phyloP scores from a whole-genome alignment of 2,329 filamentous ascomycete species.

The Pseudogymnoascus sp. region DNA sequence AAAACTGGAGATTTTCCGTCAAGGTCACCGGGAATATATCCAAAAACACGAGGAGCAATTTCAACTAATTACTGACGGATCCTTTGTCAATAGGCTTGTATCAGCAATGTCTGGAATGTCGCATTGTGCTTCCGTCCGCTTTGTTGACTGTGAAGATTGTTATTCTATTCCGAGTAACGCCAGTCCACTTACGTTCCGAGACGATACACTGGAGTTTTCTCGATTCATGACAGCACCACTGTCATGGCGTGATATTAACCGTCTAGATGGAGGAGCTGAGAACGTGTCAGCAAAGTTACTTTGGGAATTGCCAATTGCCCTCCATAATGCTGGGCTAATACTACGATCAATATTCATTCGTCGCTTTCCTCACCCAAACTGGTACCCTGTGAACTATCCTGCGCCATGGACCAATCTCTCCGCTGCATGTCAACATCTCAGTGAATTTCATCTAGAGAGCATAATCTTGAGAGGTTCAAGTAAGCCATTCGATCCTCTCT shows the following conservation, averaged over 20 bases:
- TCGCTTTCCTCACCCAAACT: neutral
- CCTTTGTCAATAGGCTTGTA: constrained; percentile 1
- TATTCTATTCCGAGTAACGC: neutral
- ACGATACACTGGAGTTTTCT: neutral
- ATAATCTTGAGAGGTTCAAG: neutral
- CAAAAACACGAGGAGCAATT: neutral
- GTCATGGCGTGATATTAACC: neutral
- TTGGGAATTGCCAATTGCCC: neutral
- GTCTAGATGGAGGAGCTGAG: neutral
- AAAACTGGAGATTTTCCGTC: neutral
- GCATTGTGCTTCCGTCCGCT: neutral
- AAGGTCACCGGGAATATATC: neutral
- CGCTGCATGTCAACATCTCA: neutral
- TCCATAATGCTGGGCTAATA: neutral
- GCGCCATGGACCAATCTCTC: neutral
- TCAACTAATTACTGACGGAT: constrained; percentile 9
- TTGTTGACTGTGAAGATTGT: neutral
- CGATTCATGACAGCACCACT: neutral
- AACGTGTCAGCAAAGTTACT: neutral
- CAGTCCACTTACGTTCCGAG: neutral
- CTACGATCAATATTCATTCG: neutral
- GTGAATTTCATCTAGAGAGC: neutral
- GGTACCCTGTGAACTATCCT: neutral
- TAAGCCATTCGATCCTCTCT: neutral
- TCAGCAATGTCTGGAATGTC: constrained; percentile 7